Evolutionary conservation across 208 protist species (phyloP).

Genomic region (Crithidia mellificae): DNA sequence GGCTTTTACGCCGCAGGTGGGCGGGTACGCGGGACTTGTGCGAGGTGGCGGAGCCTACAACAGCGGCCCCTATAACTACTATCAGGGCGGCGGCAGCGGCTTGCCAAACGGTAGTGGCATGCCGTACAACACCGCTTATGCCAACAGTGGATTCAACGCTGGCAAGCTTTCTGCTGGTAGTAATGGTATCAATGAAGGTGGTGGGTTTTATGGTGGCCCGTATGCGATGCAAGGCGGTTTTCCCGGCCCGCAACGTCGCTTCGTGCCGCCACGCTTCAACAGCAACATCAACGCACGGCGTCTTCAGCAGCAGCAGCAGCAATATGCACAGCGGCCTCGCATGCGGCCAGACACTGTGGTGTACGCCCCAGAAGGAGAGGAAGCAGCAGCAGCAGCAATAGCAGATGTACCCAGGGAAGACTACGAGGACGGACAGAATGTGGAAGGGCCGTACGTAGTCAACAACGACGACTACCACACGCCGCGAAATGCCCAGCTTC

Average conservation of each 20-base stretch:
- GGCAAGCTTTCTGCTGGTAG: too few relatives aligned
- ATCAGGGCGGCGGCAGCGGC: too few relatives aligned
- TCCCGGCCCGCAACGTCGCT: background rate
- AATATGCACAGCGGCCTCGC: too few relatives aligned
- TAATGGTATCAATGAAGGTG: too few relatives aligned
- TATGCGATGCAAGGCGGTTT: background rate
- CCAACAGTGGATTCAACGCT: background rate
- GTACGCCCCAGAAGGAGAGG: background rate
- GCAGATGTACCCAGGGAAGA: too few relatives aligned
- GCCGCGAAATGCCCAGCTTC: background rate
- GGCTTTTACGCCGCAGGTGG: background rate
- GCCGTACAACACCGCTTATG: background rate
- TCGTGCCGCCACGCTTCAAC: background rate
- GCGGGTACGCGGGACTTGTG: slow-evolving; percentile 14
- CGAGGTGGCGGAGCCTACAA: slow-evolving; percentile 5
- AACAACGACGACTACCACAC: slow-evolving; percentile 15
- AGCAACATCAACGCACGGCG: background rate
- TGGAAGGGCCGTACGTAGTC: too few relatives aligned
- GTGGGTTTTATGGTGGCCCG: too few relatives aligned
- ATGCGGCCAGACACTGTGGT: background rate
- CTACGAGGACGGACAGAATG: too few relatives aligned
- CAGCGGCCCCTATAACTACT: background rate
- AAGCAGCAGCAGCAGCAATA: background rate
- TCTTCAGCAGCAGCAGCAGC: background rate
- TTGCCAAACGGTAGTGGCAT: background rate